A percentile compares a stretch with the other conserved stretches of the same genome.
phyloP scores from a whole-genome alignment of 306 rosid species.

The Vicia faba region DNA sequence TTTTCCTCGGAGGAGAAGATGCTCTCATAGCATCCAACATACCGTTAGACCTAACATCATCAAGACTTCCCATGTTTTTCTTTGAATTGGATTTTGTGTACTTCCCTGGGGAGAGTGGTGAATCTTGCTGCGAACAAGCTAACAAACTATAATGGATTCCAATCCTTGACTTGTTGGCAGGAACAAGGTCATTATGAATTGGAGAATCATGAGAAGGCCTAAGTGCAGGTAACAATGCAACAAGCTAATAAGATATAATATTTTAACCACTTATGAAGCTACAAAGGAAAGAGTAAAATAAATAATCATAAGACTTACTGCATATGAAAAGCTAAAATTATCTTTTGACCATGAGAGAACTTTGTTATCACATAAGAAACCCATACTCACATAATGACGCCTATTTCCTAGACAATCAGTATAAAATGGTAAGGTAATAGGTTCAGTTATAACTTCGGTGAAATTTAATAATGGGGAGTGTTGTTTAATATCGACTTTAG shows the following conservation, averaged over 20 bases:
- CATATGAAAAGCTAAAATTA: constrained; percentile 68
- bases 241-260: too few relatives aligned
- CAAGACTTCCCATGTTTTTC: constrained; percentile 54
- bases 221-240: too few relatives aligned
- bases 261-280: neutral
- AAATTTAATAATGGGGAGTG: constrained; percentile 3
- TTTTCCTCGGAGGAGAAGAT: constrained; percentile 90
- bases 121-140: constrained; percentile 64
- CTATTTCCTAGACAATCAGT: constrained; percentile 53
- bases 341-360: constrained; percentile 64
- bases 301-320: constrained; percentile 48
- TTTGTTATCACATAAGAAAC: too few relatives aligned
- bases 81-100: too few relatives aligned
- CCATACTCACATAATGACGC: constrained; percentile 62
- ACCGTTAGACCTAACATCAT: constrained; percentile 82
- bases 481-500: neutral
- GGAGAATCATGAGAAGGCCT: constrained; percentile 64
- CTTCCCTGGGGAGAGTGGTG: constrained; percentile 54
- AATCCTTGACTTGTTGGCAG: constrained; percentile 74
- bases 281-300: neutral
- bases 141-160: constrained; percentile 61
- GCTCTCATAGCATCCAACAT: constrained; percentile 96
- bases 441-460: constrained; percentile 2
- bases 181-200: constrained; percentile 71
- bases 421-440: constrained; percentile 11